Base-by-base conservation (phyloP, 164 flowering plant genomes). In the Echeveria elegans region DNA sequence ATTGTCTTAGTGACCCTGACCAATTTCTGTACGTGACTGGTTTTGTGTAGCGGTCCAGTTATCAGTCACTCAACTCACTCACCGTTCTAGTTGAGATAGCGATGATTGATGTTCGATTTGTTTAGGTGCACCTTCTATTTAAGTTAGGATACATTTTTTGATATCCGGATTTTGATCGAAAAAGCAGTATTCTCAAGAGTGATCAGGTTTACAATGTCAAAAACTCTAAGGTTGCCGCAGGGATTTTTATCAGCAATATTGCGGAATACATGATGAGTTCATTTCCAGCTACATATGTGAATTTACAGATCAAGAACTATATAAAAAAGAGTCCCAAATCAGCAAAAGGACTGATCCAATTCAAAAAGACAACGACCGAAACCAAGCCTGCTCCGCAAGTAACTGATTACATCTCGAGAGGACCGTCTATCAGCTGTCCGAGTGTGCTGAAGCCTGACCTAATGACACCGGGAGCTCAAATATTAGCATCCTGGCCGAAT, bases 381-480 rank as follows among this genome's bases (percentile, higher is more conserved):
- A 63, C 75, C 2, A 82, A 79, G 41, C 78, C 81, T 12, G 86
- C 89, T 1, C 96, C 96, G 6, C 65, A 18, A 3, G 78, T 81
- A 28, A 65, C 89, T n/a, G 41, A 68, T 45, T 89, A 81, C 70
- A 86, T 83, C 78, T 87, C 96, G 30, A 70, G 86, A 64, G 88
- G 88, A 0, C 88, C 88, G n/a, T 76, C 82, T 0, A 38, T 26
- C 0, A 79, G 77, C 68, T 77, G 81, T 64, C 89, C 90, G 6
- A 21, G 32, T 43, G 77, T 87, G 6, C 23, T 87, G 66, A 89
- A 87, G 66, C 92, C 96, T 8, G 96, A 89, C 68, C 18, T 86
- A 16, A 69, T 79, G 72, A 86, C 82, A 18, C 92, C 92, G 5
- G 92, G 92, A 0, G 61, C 66, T 0, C 30, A 64, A 3, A 71